Conservation (phyloP, 345 rosid species). For the Populus davidiana region DNA sequence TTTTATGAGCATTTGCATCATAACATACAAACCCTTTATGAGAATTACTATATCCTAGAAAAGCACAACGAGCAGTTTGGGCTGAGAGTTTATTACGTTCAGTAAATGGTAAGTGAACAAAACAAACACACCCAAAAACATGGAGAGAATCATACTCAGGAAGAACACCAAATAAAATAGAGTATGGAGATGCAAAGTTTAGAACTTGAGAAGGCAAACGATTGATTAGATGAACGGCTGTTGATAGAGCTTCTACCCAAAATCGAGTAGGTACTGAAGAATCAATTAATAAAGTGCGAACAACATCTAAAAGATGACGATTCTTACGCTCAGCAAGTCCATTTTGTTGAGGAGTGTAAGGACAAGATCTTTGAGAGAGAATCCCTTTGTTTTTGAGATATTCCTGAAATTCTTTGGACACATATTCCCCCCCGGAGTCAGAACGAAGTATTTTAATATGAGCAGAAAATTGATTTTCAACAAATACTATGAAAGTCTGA, state of each 20-base stretch:
- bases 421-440: neutral
- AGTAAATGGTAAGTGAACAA: neutral
- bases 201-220: neutral
- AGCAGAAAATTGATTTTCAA: no score
- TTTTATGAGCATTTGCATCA: neutral
- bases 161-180: neutral
- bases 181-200: neutral
- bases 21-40: neutral
- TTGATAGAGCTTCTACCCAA: neutral
- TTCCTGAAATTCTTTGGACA: neutral
- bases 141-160: neutral
- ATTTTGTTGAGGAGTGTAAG: neutral
- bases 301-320: neutral
- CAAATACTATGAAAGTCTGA: neutral
- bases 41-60: neutral
- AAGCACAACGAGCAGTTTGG: neutral
- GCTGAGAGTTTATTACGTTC: neutral
- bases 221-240: neutral
- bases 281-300: neutral
- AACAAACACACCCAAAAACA: neutral
- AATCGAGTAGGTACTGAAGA: neutral
- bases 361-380: neutral
- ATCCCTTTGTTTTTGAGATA: neutral
- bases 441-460: neutral
- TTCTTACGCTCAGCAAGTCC: neutral